These are phyloP conservation scores for Auricularia cornea DNA, from an alignment of 768 basidiomycete species.

Conservation along the genomic window DNA sequence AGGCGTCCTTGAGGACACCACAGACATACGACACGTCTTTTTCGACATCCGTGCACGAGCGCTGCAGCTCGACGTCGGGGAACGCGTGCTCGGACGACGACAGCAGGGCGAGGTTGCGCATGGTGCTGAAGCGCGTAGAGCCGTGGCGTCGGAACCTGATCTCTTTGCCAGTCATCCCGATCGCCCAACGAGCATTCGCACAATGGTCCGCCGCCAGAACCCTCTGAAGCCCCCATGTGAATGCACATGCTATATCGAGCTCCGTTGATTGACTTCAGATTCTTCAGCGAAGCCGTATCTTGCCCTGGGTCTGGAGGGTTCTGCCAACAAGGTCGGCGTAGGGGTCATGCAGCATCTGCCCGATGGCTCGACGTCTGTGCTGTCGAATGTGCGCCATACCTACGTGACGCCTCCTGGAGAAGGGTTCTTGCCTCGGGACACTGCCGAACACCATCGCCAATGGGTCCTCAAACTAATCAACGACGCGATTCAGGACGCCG, in stretches of 20 bases:
- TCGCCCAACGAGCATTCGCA: neutral
- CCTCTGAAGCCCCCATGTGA: neutral
- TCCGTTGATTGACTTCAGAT: neutral
- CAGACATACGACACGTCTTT: neutral
- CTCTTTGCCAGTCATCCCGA: neutral
- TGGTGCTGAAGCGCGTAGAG: neutral
- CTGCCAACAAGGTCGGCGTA: conserved; percentile 94
- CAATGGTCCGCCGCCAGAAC: neutral
- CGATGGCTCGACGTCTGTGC: conserved; percentile 63
- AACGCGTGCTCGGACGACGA: neutral
- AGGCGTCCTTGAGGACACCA: neutral
- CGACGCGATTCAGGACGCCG: conserved; percentile 62
- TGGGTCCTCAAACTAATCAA: conserved; percentile 82
- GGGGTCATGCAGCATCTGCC: conserved; percentile 81
- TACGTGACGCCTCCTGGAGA: conserved; percentile 98
- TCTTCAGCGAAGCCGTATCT: conserved; percentile 55
- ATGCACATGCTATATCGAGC: neutral
- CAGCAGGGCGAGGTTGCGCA: conserved; percentile 1
- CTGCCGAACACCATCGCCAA: conserved; percentile 90
- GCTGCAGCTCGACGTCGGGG: neutral
- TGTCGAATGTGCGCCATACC: conserved; percentile 95
- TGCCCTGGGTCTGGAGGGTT: conserved; percentile 95
- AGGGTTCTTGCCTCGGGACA: conserved; percentile 93
- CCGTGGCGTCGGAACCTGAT: neutral
- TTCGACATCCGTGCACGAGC: neutral